A percentile compares a stretch with the other conserved stretches of the same genome.
Conservation (phyloP, 805 yeast species). For the Zygosaccharomyces kombuchaensis region DNA sequence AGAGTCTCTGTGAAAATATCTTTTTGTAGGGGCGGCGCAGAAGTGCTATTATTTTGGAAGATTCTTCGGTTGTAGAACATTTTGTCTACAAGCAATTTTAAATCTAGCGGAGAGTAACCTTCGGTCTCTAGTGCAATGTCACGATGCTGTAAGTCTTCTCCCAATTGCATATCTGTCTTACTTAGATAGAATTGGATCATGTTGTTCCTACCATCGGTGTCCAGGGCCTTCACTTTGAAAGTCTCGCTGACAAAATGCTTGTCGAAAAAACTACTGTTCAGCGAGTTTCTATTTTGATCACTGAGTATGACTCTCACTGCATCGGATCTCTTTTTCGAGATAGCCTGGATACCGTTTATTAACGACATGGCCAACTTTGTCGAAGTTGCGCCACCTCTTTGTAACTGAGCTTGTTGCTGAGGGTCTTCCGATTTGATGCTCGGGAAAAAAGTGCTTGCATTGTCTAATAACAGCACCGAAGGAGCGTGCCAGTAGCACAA, state of each 20-base stretch:
- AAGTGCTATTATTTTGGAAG: background rate
- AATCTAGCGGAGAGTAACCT: slow-evolving; percentile 83
- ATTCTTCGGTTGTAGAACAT: slow-evolving; percentile 41
- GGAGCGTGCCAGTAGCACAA: slow-evolving; percentile 75
- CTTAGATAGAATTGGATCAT: slow-evolving; percentile 44
- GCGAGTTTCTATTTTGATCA: slow-evolving; percentile 56
- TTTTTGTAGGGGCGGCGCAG: slow-evolving; percentile 25
- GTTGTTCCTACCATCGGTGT: slow-evolving; percentile 51
- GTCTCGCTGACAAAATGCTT: slow-evolving; percentile 68
- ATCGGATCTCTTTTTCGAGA: slow-evolving; percentile 32
- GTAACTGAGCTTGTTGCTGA: slow-evolving; percentile 11
- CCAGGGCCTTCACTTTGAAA: slow-evolving; percentile 62
- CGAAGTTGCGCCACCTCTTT: slow-evolving; percentile 51
- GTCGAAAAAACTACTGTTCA: slow-evolving; percentile 57
- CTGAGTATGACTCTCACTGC: slow-evolving; percentile 59
- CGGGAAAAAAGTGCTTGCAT: slow-evolving; percentile 66
- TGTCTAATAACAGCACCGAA: slow-evolving; percentile 68
- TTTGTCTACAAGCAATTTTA: slow-evolving; percentile 67
- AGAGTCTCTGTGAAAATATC: slow-evolving; percentile 52
- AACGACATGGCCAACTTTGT: slow-evolving; percentile 64
- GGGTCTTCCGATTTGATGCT: slow-evolving; percentile 40
- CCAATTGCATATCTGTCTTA: slow-evolving; percentile 26
- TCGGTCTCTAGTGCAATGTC: slow-evolving; percentile 71
- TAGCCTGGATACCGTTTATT: slow-evolving; percentile 42
- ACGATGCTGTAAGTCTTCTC: slow-evolving; percentile 41